These are phyloP conservation scores for Malassezia brasiliensis DNA, from an alignment of 1,284 basidiomycete genomes.

Conservation along the genomic window DNA sequence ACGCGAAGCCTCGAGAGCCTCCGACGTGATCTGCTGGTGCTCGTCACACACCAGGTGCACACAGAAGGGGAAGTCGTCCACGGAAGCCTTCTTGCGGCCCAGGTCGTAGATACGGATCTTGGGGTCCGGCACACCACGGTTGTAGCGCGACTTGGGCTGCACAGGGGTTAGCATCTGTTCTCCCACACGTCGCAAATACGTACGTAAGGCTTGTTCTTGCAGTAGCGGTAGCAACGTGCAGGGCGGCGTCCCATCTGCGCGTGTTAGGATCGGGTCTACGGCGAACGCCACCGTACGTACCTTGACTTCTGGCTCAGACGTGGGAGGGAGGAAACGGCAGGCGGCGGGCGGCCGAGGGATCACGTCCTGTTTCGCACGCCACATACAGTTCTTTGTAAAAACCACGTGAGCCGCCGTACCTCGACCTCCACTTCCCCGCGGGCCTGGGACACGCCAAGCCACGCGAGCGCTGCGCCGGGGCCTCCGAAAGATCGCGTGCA, in stretches of 20 bases:
- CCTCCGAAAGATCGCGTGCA: neutral
- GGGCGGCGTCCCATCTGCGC: slow-evolving; percentile 19
- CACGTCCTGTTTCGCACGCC: neutral
- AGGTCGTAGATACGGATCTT: slow-evolving; percentile 58
- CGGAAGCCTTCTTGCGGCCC: slow-evolving; percentile 80
- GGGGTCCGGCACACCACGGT: slow-evolving; percentile 62
- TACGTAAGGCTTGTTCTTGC: slow-evolving; percentile 45
- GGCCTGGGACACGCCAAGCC: too few species aligned
- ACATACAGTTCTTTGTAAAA: slow-evolving; percentile 1
- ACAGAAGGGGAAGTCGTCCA: slow-evolving; percentile 76
- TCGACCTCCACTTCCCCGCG: neutral
- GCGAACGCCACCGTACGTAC: neutral
- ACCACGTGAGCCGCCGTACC: neutral
- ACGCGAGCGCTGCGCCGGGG: too few species aligned
- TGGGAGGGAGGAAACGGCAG: neutral
- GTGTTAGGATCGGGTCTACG: neutral
- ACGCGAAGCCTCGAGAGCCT: slow-evolving; percentile 94
- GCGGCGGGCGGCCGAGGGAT: neutral
- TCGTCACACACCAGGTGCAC: slow-evolving; percentile 94
- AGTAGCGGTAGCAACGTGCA: slow-evolving; percentile 46
- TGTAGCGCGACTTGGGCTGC: slow-evolving; percentile 59
- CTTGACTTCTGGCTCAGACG: neutral
- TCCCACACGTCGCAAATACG: slow-evolving; percentile 14
- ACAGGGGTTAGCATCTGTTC: slow-evolving; percentile 2
- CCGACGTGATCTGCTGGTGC: slow-evolving; percentile 92